Evolutionary conservation across 2,329 filamentous ascomycete genomes (phyloP), one percentile per base, ranked within the genome.

Genomic region (Talaromyces funiculosus): DNA sequence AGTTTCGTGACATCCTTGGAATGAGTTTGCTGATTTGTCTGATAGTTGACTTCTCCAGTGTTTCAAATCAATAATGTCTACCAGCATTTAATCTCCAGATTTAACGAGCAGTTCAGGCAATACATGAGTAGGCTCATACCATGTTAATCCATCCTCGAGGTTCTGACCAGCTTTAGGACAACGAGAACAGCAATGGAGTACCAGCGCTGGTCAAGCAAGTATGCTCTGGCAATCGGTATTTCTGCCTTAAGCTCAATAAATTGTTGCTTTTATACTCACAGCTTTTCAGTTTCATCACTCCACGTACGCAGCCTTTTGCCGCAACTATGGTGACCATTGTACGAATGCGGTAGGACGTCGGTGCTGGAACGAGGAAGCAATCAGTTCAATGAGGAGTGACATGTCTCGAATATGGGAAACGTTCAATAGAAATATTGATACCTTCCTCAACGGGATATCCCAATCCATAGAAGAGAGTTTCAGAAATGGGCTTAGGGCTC

Each of bases 31-130:
- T 57, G 55, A 49, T 57, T n/a, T 57, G n/a, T 47, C 29, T 49
- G 7, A n/a, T 57, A 57, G 55, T 57, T 57, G 10, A 49, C 42
- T 57, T 57, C 55, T 49, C 55, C 55, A 37, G 55, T 49, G 29
- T 57, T 18, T 49, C 55, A 4, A 57, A 47, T 57, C 42, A 57
- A 49, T 49, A n/a, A 49, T 49, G 18, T 57, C 42, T 37, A 29
- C 20, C 55, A 14, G 14, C n/a, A 49, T 16, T n/a, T 57, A 57
- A 14, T 49, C 24, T 43, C 40, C 16, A 57, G 26, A 49, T 57
- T 49, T 29, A 8, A 57, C n/a, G 31, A 40, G n/a, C 42, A 57
- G 29, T 37, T 57, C 10, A 22, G 42, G n/a, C 31, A 6, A 29
- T 57, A 57, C 18, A 57, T 57, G 55, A 37, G 55, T 57, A 24